These are phyloP conservation scores for Penicillium samsonianum DNA, from an alignment of 495 filamentous ascomycete species.

Conservation along the genomic window DNA sequence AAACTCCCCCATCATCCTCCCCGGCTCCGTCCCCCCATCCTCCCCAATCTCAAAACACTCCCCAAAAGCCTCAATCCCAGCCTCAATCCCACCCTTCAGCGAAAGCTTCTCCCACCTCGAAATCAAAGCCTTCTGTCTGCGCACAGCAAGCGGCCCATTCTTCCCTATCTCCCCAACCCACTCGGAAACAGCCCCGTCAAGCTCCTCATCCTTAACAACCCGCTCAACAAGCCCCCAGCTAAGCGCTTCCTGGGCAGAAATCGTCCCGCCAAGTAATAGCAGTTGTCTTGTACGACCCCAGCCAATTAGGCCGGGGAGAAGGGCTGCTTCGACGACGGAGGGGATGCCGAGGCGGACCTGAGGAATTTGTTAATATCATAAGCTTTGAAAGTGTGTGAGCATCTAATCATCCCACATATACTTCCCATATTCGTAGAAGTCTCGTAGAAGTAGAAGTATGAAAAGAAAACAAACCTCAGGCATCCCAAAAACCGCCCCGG, in stretches of 20 bases:
- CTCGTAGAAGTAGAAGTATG: too few relatives aligned
- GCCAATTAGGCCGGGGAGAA: constrained; percentile 26
- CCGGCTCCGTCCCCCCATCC: constrained; percentile 17
- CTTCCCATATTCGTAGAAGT: too few relatives aligned
- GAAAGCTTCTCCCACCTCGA: constrained; percentile 27
- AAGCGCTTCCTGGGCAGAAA: constrained; percentile 25
- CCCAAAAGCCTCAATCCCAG: constrained; percentile 25
- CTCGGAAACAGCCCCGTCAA: constrained; percentile 29
- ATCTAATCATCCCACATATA: too few relatives aligned
- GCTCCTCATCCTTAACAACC: constrained; percentile 19
- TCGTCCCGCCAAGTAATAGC: constrained; percentile 28
- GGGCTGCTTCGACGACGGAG: constrained; percentile 30
- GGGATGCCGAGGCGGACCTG: constrained; percentile 29
- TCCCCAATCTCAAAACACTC: constrained; percentile 22
- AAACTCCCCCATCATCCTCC: constrained; percentile 26
- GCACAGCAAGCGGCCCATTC: constrained; percentile 27
- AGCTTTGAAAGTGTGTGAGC: too few relatives aligned
- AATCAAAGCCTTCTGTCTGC: constrained; percentile 29
- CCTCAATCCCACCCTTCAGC: constrained; percentile 21
- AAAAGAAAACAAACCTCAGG: constrained; percentile 19
- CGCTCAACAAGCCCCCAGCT: constrained; percentile 30
- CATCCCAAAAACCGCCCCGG: constrained; percentile 30
- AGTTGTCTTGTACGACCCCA: constrained; percentile 30
- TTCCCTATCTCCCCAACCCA: constrained; percentile 27
- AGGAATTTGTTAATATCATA: too few relatives aligned